These are phyloP conservation scores for Saitozyma sp. DNA, from an alignment of 768 basidiomycete species.

Conservation along the genomic window DNA sequence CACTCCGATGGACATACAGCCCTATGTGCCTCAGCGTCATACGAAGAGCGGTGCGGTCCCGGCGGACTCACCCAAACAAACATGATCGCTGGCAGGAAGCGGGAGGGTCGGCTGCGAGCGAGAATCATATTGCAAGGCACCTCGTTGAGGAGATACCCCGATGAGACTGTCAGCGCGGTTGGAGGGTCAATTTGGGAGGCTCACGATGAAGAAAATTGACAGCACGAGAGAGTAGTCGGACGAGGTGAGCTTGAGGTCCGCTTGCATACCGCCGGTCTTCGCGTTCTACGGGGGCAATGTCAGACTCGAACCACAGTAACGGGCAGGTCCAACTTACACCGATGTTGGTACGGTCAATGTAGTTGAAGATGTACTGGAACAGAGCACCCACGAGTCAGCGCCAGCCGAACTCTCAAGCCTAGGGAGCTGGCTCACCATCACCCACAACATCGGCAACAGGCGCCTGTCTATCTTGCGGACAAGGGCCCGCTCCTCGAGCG, in stretches of 20 bases:
- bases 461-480: slow-evolving; percentile 47
- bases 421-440: slow-evolving; percentile 20
- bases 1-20: slow-evolving; percentile 3
- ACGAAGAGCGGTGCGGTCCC: too few relatives aligned
- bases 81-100: slow-evolving; percentile 47
- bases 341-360: slow-evolving; percentile 45
- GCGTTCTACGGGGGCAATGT: background rate
- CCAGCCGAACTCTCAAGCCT: too few relatives aligned
- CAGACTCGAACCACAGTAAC: too few relatives aligned
- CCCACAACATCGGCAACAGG: slow-evolving; percentile 43
- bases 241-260: background rate
- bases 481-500: slow-evolving; percentile 40
- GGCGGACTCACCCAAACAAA: slow-evolving; percentile 22
- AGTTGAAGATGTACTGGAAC: slow-evolving; percentile 21
- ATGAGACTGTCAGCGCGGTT: background rate
- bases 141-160: slow-evolving; percentile 14
- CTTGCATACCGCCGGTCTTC: slow-evolving; percentile 9
- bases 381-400: too few relatives aligned
- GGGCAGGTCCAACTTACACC: slow-evolving; percentile 6
- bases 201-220: slow-evolving; percentile 15
- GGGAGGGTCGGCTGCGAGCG: slow-evolving; percentile 32
- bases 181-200: background rate
- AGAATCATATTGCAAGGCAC: slow-evolving; percentile 26
- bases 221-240: slow-evolving; percentile 13
- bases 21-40: too few relatives aligned